Conservation (phyloP, 2,329 filamentous ascomycete genomes). For the Calonectria crousiana region DNA sequence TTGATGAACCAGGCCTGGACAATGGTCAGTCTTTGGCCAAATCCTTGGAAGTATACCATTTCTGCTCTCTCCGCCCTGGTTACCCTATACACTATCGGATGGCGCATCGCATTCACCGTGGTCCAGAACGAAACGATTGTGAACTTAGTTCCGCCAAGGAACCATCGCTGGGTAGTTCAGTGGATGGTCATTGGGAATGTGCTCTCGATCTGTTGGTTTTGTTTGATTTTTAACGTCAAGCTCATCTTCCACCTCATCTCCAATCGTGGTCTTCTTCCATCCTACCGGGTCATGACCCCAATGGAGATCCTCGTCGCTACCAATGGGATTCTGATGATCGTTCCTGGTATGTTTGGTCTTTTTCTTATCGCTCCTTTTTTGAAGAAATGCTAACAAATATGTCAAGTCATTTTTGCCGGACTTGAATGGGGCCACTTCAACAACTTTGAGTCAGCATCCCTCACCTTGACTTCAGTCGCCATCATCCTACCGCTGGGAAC, state of each 20-base stretch:
- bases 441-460: constrained; percentile 63
- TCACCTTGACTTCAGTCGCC: constrained; percentile 62
- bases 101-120: constrained; percentile 50
- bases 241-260: constrained; percentile 61
- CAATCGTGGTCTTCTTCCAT: constrained; percentile 61
- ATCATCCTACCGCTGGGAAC: constrained; percentile 66
- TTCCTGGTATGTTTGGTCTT: constrained; percentile 59
- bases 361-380: background rate
- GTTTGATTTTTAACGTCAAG: constrained; percentile 66
- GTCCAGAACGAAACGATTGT: constrained; percentile 52
- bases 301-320: constrained; percentile 69
- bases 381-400: background rate
- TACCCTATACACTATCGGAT: constrained; percentile 47
- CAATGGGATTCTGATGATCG: constrained; percentile 67
- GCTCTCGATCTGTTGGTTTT: constrained; percentile 64
- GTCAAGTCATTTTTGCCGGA: constrained; percentile 62
- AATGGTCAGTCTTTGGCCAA: constrained; percentile 63
- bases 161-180: constrained; percentile 53
- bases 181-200: constrained; percentile 55
- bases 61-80: constrained; percentile 50
- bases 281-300: constrained; percentile 56
- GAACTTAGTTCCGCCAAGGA: constrained; percentile 33
- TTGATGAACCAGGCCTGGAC: constrained; percentile 66
- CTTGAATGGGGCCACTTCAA: constrained; percentile 57
- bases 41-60: constrained; percentile 47